Percentiles rank a stretch among this genome's conserved stretches.
phyloP scores from a whole-genome alignment of 2,329 filamentous ascomycete genomes.

The Tricladium varicosporioides region DNA sequence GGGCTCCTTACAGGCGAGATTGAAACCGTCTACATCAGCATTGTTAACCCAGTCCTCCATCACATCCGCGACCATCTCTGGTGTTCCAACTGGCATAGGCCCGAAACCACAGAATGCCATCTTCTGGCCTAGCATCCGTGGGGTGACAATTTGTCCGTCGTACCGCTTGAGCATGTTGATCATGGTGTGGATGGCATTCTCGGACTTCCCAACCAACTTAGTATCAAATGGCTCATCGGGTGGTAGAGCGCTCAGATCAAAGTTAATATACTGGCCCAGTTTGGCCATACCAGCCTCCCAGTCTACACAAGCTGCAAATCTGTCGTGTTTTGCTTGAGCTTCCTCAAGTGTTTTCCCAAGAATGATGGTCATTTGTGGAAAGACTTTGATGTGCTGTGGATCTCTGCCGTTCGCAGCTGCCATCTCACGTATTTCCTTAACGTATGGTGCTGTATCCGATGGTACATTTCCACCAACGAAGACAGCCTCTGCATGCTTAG shows the following conservation, averaged over 20 bases:
- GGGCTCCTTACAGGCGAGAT: constrained; percentile 51
- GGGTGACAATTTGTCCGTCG: constrained; percentile 61
- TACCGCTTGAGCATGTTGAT: constrained; percentile 10
- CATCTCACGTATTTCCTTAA: constrained; percentile 59
- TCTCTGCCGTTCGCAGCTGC: constrained; percentile 55
- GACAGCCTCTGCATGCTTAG: constrained; percentile 67
- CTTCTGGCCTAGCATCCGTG: constrained; percentile 65
- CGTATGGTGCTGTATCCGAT: constrained; percentile 36
- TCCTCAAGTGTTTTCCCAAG: constrained; percentile 65
- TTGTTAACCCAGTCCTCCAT: constrained; percentile 66
- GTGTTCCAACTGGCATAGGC: constrained; percentile 43
- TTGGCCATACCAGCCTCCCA: constrained; percentile 64
- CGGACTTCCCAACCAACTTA: constrained; percentile 39
- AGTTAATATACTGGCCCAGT: constrained; percentile 70
- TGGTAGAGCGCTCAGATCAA: constrained; percentile 56
- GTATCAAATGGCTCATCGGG: constrained; percentile 59
- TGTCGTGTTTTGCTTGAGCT: constrained; percentile 59
- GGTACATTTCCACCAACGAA: constrained; percentile 66
- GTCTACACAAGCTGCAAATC: constrained; percentile 59
- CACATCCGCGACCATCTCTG: constrained; percentile 63
- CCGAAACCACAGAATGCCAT: constrained; percentile 66
- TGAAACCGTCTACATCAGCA: constrained; percentile 72
- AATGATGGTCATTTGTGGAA: constrained; percentile 63
- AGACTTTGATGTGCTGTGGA: constrained; percentile 59
- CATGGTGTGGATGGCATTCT: constrained; percentile 3